Evolutionary conservation across 2,329 filamentous ascomycete genomes (phyloP).

Genomic region (Aspergillus oerlinghausenensis): DNA sequence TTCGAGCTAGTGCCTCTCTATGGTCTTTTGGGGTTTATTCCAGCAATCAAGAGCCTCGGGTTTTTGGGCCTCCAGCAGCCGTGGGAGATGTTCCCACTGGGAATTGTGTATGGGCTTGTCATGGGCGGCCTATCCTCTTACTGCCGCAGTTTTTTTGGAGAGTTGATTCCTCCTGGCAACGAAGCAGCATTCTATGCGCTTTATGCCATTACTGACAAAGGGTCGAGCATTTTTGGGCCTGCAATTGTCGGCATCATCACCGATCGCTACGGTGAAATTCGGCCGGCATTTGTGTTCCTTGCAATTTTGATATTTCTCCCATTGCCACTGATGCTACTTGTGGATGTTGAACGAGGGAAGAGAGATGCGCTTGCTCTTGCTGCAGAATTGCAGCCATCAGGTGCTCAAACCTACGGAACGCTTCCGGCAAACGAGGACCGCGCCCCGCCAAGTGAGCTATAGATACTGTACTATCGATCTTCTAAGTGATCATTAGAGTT

Average conservation of each 20-base stretch:
- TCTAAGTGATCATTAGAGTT: background rate
- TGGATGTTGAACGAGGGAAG: constrained; percentile 77
- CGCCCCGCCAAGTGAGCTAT: background rate
- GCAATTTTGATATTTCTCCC: constrained; percentile 79
- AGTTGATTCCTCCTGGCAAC: constrained; percentile 87
- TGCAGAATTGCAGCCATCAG: constrained; percentile 36
- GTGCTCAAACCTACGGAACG: constrained; percentile 23
- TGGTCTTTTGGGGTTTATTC: constrained; percentile 81
- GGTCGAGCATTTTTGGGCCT: constrained; percentile 87
- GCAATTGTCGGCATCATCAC: constrained; percentile 92
- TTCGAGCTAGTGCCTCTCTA: constrained; percentile 94
- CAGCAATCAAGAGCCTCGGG: constrained; percentile 68
- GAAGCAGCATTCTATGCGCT: constrained; percentile 95
- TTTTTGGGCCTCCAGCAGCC: constrained; percentile 83
- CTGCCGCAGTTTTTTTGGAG: constrained; percentile 86
- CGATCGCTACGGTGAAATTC: constrained; percentile 73
- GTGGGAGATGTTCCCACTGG: constrained; percentile 95
- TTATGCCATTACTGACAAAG: constrained; percentile 97
- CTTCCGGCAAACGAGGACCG: constrained; percentile 9
- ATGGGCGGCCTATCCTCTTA: constrained; percentile 90
- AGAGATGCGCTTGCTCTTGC: constrained; percentile 63
- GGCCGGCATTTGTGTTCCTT: constrained; percentile 88
- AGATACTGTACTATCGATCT: background rate
- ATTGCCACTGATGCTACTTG: constrained; percentile 75
- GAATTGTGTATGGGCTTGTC: constrained; percentile 86